Evolutionary conservation across 148 eudicot genomes (phyloP), one percentile per base, ranked within the genome.

Genomic region (Pharnaceum exiguum): DNA sequence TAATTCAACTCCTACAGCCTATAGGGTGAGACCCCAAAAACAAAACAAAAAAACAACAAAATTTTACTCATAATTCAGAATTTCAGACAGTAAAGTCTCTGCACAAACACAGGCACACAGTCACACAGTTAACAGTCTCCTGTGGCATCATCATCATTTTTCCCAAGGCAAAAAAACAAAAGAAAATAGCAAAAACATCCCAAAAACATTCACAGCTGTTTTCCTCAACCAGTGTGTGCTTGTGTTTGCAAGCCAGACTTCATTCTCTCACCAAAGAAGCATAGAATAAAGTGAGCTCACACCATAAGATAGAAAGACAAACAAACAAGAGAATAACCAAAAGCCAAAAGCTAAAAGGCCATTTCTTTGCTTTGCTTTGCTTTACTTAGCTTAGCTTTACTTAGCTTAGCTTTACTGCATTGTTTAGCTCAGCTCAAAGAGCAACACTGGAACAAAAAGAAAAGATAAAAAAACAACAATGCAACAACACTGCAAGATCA

Each of bases 231-330:
- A 60, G 10, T 71, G 24, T 36, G 47, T 21, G n/a, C n/a, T n/a
- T n/a, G n/a, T n/a, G n/a, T n/a, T n/a, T n/a, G n/a, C n/a, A n/a
- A n/a, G n/a, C n/a, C 59, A 19, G 55, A 5, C 50, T 35, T 13
- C 23, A 28, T 32, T 47, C 68, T 59, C 66, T 54, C 68, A 55
- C 47, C 52, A 43, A 71, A 70, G 46, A 68, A 75, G 82, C 38
- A 69, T 53, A 60, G 87, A 71, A 85, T 79, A 76, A 67, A 73
- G 80, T 63, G 69, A 17, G n/a, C n/a, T n/a, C n/a, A n/a, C n/a
- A n/a, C n/a, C n/a, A n/a, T 25, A 51, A 33, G 40, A 51, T 59
- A 28, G n/a, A 44, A 63, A 46, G 52, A 40, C 43, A 54, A 50
- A 38, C 24, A 33, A 17, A 16, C 37, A 29, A 56, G 42, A n/a